Conservation (phyloP, 228 moss, liverwort and hornwort genomes). For the Sphagnum fallax region DNA sequence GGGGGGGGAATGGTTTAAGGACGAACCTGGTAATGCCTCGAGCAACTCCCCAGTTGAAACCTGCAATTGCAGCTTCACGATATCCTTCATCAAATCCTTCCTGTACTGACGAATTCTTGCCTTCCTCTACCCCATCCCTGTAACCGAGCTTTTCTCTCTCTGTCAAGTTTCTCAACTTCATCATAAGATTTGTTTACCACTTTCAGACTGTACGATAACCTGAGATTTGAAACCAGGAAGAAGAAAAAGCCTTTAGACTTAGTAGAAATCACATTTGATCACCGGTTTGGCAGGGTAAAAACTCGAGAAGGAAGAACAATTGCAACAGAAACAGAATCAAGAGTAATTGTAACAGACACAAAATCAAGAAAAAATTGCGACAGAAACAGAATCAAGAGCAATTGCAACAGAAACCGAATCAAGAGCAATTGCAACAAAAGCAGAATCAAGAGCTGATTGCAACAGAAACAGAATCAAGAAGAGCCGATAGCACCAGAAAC, state of each 20-base stretch:
- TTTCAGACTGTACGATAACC: not conserved
- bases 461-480: too few species aligned
- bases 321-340: too few species aligned
- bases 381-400: too few species aligned
- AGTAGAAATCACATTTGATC: not conserved
- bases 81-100: conserved; percentile 73
- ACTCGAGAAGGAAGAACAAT: not conserved
- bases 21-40: conserved; percentile 55
- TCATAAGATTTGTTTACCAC: not conserved
- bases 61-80: conserved; percentile 44
- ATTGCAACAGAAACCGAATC: too few species aligned
- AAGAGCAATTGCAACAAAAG: too few species aligned
- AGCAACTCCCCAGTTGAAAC: conserved; percentile 73
- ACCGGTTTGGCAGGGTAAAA: not conserved
- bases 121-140: conserved; percentile 79
- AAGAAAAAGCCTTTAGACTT: not conserved
- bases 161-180: conserved; percentile 17
- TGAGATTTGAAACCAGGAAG: not conserved
- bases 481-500: too few species aligned
- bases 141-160: conserved; percentile 50
- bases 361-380: too few species aligned
- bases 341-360: too few species aligned
- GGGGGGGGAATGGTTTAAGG: not conserved
- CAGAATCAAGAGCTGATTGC: too few species aligned
- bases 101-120: conserved; percentile 70